A percentile compares a stretch with the other conserved stretches of the same genome.
phyloP scores from a whole-genome alignment of 148 eudicot genomes.

The Polygonum aviculare region DNA sequence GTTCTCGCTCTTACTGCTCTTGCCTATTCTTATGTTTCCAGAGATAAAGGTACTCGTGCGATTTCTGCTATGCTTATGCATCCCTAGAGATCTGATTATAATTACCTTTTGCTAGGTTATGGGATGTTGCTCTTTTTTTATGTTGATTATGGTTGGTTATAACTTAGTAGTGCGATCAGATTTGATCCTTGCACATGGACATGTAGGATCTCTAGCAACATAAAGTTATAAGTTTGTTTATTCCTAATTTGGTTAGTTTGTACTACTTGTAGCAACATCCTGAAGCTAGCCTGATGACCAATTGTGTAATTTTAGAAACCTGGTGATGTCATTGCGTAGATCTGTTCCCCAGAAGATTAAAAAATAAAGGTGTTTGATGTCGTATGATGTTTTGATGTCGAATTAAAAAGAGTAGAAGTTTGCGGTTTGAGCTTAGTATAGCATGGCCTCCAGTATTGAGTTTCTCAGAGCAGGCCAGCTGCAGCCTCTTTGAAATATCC shows the following conservation, averaged over 20 bases:
- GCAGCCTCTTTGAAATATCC: neutral
- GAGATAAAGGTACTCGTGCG: conserved; percentile 31
- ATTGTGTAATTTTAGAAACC: neutral
- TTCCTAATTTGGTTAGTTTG: neutral
- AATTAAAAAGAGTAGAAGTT: neutral
- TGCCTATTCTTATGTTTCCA: conserved; percentile 43
- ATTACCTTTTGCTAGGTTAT: neutral
- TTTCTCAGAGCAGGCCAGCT: neutral
- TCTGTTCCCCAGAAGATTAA: neutral
- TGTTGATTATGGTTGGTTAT: neutral
- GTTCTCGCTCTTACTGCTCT: conserved; percentile 46
- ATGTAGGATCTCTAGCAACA: neutral
- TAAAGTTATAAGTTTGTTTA: neutral
- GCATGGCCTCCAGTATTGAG: neutral
- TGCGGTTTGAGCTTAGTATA: neutral
- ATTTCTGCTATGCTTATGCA: neutral
- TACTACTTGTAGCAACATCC: neutral
- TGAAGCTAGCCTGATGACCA: neutral
- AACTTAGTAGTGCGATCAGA: neutral
- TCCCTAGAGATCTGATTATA: neutral
- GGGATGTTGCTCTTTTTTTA: neutral
- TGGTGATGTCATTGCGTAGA: neutral
- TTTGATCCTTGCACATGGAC: neutral
- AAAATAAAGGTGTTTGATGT: neutral
- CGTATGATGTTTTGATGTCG: neutral